Evolutionary conservation across 805 yeast species (phyloP).

Genomic region (Vanderwaltozyma yarrowii): DNA sequence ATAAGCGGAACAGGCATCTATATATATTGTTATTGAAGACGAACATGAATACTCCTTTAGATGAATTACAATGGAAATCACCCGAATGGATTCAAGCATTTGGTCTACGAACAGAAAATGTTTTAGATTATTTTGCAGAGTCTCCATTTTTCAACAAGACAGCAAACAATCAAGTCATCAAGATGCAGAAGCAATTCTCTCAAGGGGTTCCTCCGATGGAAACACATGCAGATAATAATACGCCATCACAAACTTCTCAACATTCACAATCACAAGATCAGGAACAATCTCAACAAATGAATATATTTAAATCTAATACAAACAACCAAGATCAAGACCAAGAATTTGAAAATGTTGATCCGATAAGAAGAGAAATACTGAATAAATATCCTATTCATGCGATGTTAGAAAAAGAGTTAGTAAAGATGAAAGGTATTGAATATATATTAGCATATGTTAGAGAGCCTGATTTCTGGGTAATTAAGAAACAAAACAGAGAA

Average conservation of each 20-base stretch:
- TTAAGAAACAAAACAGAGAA: constrained; percentile 65
- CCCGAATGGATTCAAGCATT: constrained; percentile 94
- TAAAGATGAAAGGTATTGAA: constrained; percentile 77
- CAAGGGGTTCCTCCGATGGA: constrained; percentile 3
- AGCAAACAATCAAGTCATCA: constrained; percentile 86
- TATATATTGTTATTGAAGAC: too few relatives aligned
- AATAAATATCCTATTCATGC: constrained; percentile 23
- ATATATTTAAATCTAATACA: constrained; percentile 2
- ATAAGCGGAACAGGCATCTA: too few relatives aligned
- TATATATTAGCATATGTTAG: constrained; percentile 62
- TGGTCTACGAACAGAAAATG: constrained; percentile 82
- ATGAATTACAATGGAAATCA: constrained; percentile 92
- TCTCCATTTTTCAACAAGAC: constrained; percentile 94
- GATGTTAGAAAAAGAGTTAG: constrained; percentile 45
- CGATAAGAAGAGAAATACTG: constrained; percentile 17
- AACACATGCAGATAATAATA: neutral
- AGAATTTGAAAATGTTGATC: constrained; percentile 16
- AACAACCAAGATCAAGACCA: constrained; percentile 5
- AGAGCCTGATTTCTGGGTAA: constrained; percentile 91
- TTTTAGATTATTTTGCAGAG: constrained; percentile 83
- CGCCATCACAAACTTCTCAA: too few relatives aligned
- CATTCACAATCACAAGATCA: neutral
- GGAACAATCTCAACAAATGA: neutral
- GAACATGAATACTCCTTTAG: constrained; percentile 33
- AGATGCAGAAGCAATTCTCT: constrained; percentile 85